Conservation (phyloP, 2,329 filamentous ascomycete species). For the Anthostomella pinea region DNA sequence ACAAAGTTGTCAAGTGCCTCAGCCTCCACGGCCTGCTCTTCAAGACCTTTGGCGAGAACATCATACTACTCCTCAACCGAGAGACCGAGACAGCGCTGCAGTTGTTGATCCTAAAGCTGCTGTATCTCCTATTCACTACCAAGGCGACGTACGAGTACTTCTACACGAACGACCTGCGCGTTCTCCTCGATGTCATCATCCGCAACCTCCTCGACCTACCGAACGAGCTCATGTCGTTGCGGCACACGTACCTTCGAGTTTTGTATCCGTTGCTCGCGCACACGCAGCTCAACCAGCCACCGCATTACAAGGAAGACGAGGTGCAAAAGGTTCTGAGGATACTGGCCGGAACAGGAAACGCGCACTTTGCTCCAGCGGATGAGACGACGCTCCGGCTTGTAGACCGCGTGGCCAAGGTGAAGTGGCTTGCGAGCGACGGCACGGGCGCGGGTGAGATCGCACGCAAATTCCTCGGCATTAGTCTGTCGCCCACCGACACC, state of each 20-base stretch:
- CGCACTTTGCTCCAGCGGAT: constrained; percentile 77
- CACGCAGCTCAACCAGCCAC: constrained; percentile 82
- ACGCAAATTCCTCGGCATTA: constrained; percentile 66
- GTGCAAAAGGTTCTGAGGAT: constrained; percentile 73
- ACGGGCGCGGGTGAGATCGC: constrained; percentile 47
- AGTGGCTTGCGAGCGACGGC: constrained; percentile 55
- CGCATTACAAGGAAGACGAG: constrained; percentile 89
- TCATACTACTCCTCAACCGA: constrained; percentile 90
- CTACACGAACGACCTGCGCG: constrained; percentile 94
- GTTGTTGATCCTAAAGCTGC: constrained; percentile 89
- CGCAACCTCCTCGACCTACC: constrained; percentile 95
- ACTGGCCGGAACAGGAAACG: constrained; percentile 63
- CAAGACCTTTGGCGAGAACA: constrained; percentile 95
- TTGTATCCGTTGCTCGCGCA: constrained; percentile 87
- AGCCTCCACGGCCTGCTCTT: constrained; percentile 77
- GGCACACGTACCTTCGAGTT: constrained; percentile 93
- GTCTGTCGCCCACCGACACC: constrained; percentile 61
- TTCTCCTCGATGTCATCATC: constrained; percentile 92
- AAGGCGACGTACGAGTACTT: constrained; percentile 94
- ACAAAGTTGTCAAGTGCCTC: constrained; percentile 88
- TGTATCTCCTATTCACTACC: constrained; percentile 94
- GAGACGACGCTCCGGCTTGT: constrained; percentile 77
- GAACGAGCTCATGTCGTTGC: constrained; percentile 70
- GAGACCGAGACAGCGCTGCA: constrained; percentile 94
- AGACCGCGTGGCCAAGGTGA: constrained; percentile 68